Evolutionary conservation across 108 stramenopile genomes (phyloP).

Genomic region (Cyclostephanos invisitatus): DNA sequence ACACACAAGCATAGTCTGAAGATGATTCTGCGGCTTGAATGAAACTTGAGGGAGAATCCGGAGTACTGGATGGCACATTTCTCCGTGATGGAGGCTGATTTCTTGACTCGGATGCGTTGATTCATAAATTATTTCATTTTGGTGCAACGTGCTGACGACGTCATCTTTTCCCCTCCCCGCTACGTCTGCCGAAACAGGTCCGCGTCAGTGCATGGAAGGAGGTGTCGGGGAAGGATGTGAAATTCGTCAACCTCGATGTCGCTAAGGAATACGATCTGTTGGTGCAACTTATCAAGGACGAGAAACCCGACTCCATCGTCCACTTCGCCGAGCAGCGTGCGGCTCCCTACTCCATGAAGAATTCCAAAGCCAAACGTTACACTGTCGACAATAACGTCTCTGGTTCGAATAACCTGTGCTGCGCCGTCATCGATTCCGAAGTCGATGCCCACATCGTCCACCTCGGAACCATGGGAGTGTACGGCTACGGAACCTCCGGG

Average conservation of each 20-base stretch:
- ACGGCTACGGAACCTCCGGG: conserved; percentile 97
- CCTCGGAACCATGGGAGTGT: conserved; percentile 99
- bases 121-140: conserved; percentile 7
- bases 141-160: background rate
- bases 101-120: conserved; percentile 1
- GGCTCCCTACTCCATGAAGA: conserved; percentile 97
- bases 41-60: conserved; percentile 26
- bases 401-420: conserved; percentile 96
- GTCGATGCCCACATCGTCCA: conserved; percentile 97
- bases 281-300: conserved; percentile 90
- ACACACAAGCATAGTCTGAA: conserved; percentile 19
- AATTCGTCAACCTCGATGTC: conserved; percentile 92
- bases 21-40: conserved; percentile 52
- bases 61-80: background rate
- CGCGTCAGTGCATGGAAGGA: conserved; percentile 93
- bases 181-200: conserved; percentile 43
- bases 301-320: conserved; percentile 93
- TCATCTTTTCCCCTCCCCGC: conserved; percentile 3
- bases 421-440: conserved; percentile 93
- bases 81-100: background rate
- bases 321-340: conserved; percentile 99
- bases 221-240: conserved; percentile 89
- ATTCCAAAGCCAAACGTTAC: conserved; percentile 93
- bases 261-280: conserved; percentile 95
- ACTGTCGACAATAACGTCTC: conserved; percentile 97